Evolutionary conservation across 192 early-diverging fungal genomes (phyloP).

Genomic region (Backusella tarrabulga): DNA sequence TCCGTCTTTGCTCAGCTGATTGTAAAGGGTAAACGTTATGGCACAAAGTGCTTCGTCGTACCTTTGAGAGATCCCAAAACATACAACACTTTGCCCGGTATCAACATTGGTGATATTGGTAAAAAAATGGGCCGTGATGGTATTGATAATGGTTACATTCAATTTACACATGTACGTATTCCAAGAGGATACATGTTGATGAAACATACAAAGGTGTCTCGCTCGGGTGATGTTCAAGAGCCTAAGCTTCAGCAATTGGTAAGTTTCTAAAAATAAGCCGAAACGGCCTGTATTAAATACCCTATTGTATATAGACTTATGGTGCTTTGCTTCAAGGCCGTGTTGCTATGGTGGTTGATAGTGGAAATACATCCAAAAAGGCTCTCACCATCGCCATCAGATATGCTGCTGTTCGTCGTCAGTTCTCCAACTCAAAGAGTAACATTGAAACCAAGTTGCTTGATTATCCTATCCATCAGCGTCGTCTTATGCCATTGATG

Average conservation of each 20-base stretch:
- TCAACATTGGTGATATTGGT: conserved; percentile 90
- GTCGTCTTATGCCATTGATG: conserved; percentile 86
- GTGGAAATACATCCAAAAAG: conserved; percentile 84
- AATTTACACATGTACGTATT: conserved; percentile 89
- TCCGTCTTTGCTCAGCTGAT: conserved; percentile 83
- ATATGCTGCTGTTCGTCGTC: conserved; percentile 89
- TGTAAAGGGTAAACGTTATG: conserved; percentile 78
- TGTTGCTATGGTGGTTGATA: conserved; percentile 82
- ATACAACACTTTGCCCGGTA: conserved; percentile 77
- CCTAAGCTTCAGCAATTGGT: conserved; percentile 77
- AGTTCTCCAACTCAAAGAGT: conserved; percentile 71
- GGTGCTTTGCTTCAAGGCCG: conserved; percentile 86
- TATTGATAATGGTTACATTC: conserved; percentile 92
- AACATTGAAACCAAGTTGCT: conserved; percentile 86
- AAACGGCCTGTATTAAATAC: background rate
- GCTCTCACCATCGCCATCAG: conserved; percentile 89
- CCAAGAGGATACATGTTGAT: conserved; percentile 90
- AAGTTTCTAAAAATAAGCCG: background rate
- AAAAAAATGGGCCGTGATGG: conserved; percentile 90
- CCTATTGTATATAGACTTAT: conserved; percentile 50
- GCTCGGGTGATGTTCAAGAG: conserved; percentile 75
- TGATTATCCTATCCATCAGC: conserved; percentile 92
- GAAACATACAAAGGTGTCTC: conserved; percentile 89
- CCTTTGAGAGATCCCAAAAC: conserved; percentile 80
- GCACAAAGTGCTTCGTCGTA: conserved; percentile 88